These are phyloP conservation scores for Eleusine coracana DNA, from an alignment of 176 grass and related monocot species.

Conservation along the genomic window DNA sequence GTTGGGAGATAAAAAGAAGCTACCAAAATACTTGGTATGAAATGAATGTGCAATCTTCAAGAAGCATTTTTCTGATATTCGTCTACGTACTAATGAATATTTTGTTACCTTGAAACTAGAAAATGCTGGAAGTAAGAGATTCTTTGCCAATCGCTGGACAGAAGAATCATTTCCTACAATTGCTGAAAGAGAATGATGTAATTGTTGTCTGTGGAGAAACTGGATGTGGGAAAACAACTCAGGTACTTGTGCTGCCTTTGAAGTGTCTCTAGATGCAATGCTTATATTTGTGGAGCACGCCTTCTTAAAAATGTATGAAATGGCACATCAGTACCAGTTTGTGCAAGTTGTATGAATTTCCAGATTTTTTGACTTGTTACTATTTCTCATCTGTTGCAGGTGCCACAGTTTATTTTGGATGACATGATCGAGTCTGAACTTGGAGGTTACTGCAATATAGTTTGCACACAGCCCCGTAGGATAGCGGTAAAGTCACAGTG, in stretches of 20 bases:
- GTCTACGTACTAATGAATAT: constrained; percentile 24
- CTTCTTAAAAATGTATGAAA: not conserved
- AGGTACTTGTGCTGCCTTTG: constrained; percentile 55
- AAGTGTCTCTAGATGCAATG: constrained; percentile 16
- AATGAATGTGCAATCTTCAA: constrained; percentile 26
- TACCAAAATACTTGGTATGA: constrained; percentile 71
- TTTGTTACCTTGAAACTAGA: constrained; percentile 59
- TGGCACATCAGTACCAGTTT: not conserved
- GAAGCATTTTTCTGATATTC: constrained; percentile 18
- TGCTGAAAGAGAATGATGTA: constrained; percentile 81
- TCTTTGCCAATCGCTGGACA: constrained; percentile 81
- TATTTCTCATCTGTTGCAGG: constrained; percentile 58
- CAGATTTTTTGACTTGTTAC: constrained; percentile 25
- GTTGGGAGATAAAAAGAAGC: constrained; percentile 70
- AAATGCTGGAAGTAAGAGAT: constrained; percentile 92
- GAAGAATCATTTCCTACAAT: constrained; percentile 70
- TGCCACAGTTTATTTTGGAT: constrained; percentile 97
- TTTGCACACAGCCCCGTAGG: constrained; percentile 93
- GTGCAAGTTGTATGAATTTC: not conserved
- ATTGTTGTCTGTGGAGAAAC: constrained; percentile 97
- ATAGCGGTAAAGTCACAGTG: constrained; percentile 65
- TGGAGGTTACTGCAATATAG: constrained; percentile 84
- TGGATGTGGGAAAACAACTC: constrained; percentile 98
- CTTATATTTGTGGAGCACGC: constrained; percentile 11
- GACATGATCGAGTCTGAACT: constrained; percentile 91